A percentile compares a stretch with the other conserved stretches of the same genome.
phyloP scores from a whole-genome alignment of 2,329 filamentous ascomycete species.

The Exutisphaerella laricina region DNA sequence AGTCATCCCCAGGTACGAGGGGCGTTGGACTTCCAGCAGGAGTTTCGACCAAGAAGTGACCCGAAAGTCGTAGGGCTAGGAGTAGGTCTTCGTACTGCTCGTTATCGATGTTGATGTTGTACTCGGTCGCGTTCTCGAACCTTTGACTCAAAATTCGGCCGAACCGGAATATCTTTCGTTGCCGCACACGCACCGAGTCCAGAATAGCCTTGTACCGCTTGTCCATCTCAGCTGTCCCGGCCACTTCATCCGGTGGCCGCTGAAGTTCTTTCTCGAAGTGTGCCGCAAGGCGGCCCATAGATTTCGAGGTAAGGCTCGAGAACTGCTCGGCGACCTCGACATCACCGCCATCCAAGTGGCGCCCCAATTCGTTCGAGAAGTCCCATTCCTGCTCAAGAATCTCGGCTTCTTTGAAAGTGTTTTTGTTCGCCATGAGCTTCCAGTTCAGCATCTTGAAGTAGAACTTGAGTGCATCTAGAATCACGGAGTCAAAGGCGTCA shows the following conservation, averaged over 20 bases:
- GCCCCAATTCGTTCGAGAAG: slow-evolving; percentile 89
- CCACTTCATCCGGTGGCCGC: slow-evolving; percentile 74
- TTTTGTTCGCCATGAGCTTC: slow-evolving; percentile 96
- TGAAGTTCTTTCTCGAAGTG: slow-evolving; percentile 92
- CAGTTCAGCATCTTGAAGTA: slow-evolving; percentile 99
- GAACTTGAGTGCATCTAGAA: slow-evolving; percentile 88
- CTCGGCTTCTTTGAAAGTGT: slow-evolving; percentile 98
- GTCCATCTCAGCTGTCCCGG: slow-evolving; percentile 70
- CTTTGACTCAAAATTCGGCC: slow-evolving; percentile 83
- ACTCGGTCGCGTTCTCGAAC: slow-evolving; percentile 95
- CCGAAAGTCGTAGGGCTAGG: slow-evolving; percentile 71
- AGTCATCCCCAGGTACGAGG: slow-evolving; percentile 14
- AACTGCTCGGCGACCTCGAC: slow-evolving; percentile 98
- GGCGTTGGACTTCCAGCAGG: slow-evolving; percentile 43
- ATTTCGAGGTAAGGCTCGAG: slow-evolving; percentile 86
- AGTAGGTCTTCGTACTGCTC: slow-evolving; percentile 70
- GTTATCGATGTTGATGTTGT: slow-evolving; percentile 70
- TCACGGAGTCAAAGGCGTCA: slow-evolving; percentile 87
- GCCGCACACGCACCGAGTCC: slow-evolving; percentile 91
- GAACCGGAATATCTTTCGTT: slow-evolving; percentile 94
- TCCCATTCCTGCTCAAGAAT: slow-evolving; percentile 97
- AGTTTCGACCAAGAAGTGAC: slow-evolving; percentile 81
- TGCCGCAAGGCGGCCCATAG: slow-evolving; percentile 75
- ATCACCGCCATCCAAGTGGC: slow-evolving; percentile 86
- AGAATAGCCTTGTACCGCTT: slow-evolving; percentile 94